A percentile compares a stretch with the other conserved stretches of the same genome.
Evolutionary conservation across 148 eudicot genomes (phyloP).

Genomic region (Polygonum aviculare): DNA sequence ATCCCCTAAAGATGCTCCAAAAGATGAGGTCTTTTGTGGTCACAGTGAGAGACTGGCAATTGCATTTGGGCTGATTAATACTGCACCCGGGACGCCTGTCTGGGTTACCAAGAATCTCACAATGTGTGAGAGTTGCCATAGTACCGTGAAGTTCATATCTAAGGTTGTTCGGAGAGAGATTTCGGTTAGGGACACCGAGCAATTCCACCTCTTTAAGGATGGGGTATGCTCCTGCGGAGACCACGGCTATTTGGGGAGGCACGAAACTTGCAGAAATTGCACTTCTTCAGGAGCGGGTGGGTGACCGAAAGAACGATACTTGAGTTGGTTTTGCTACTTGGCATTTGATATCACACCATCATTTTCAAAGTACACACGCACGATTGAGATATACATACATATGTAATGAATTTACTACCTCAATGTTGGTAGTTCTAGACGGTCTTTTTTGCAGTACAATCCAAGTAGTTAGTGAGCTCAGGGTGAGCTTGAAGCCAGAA

Average conservation of each 20-base stretch:
- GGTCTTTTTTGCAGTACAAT: no score
- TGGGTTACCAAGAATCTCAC: constrained; percentile 83
- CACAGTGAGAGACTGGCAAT: constrained; percentile 87
- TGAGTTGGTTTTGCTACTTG: neutral
- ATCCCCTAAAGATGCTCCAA: constrained; percentile 37
- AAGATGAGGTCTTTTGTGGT: constrained; percentile 82
- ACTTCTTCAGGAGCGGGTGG: neutral
- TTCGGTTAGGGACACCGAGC: constrained; percentile 70
- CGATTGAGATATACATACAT: neutral
- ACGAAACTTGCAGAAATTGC: neutral
- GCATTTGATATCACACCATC: neutral
- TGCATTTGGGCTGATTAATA: constrained; percentile 67
- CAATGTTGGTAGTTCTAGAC: neutral
- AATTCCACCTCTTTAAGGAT: constrained; percentile 78
- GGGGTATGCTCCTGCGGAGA: constrained; percentile 84
- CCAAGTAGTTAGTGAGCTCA: neutral
- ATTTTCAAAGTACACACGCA: neutral
- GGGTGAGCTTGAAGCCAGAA: neutral
- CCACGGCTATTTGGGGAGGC: constrained; percentile 42
- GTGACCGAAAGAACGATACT: neutral
- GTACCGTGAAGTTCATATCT: constrained; percentile 62
- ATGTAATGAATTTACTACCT: neutral
- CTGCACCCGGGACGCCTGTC: constrained; percentile 77
- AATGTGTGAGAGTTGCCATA: constrained; percentile 80
- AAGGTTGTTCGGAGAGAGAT: constrained; percentile 73